Evolutionary conservation across 164 flowering plant species (phyloP).

Genomic region (Aristolochia californica): DNA sequence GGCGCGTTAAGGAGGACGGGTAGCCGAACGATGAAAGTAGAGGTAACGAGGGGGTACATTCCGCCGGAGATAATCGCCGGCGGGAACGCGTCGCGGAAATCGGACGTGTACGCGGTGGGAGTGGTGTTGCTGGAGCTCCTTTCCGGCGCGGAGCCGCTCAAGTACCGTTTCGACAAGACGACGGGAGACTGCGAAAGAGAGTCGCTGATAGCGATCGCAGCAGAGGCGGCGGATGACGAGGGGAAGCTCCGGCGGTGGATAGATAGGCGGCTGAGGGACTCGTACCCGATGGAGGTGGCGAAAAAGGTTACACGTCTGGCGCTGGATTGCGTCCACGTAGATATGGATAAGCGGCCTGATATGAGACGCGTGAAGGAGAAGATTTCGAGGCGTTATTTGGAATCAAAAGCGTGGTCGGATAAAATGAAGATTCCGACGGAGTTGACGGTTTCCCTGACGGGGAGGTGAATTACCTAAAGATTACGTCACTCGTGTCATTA

Average conservation of each 20-base stretch:
- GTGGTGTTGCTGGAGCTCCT: constrained; percentile 64
- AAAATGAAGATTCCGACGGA: constrained; percentile 24
- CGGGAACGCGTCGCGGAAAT: constrained; percentile 44
- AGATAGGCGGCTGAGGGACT: constrained; percentile 49
- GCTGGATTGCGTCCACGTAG: constrained; percentile 59
- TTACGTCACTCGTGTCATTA: too few relatives aligned
- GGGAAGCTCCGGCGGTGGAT: neutral
- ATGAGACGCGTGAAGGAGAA: constrained; percentile 65
- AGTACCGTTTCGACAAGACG: constrained; percentile 30
- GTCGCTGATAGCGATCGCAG: constrained; percentile 47
- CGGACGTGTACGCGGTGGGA: constrained; percentile 78
- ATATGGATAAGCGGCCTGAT: constrained; percentile 48
- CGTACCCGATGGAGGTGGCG: constrained; percentile 68
- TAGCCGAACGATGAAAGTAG: constrained; percentile 25
- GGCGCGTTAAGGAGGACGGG: constrained; percentile 1
- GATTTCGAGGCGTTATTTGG: constrained; percentile 45
- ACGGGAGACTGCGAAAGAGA: constrained; percentile 22
- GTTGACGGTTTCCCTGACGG: constrained; percentile 43
- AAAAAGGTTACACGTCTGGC: constrained; percentile 45
- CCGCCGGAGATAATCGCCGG: constrained; percentile 51
- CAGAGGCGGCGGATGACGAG: constrained; percentile 8
- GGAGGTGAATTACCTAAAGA: constrained; percentile 32
- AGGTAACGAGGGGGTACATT: constrained; percentile 65
- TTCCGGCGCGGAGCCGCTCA: constrained; percentile 60
- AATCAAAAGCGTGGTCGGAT: constrained; percentile 46